phyloP scores from a whole-genome alignment of 257 asterid species.

The Schizonepeta tenuifolia region DNA sequence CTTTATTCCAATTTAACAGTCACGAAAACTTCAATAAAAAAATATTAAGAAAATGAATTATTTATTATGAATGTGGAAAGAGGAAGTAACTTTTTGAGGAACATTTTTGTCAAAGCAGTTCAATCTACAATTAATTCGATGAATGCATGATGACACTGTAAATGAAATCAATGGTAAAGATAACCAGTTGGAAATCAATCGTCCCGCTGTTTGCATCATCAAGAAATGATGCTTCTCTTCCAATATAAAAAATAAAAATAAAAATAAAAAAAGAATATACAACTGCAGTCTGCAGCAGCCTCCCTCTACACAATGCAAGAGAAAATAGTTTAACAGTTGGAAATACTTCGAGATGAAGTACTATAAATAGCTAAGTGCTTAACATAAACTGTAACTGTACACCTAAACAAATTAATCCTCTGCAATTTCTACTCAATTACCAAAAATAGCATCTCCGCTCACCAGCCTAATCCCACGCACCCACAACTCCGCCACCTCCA shows the following conservation, averaged over 20 bases:
- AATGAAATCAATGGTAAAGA: no score
- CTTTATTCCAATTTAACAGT: no score
- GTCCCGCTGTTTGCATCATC: no score
- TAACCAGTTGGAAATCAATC: no score
- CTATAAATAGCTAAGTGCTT: constrained; percentile 7
- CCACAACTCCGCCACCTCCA: constrained; percentile 54
- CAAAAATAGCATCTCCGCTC: constrained; percentile 35
- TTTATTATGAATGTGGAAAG: no score
- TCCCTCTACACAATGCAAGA: constrained; percentile 18
- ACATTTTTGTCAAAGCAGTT: no score
- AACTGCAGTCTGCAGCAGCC: no score
- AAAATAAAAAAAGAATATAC: constrained; percentile 20
- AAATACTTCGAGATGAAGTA: constrained; percentile 51
- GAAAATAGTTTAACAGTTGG: constrained; percentile 2
- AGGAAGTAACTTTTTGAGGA: no score
- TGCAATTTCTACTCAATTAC: background rate
- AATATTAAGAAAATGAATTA: no score
- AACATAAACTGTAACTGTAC: constrained; percentile 31
- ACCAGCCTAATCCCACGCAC: constrained; percentile 45
- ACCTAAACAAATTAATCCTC: background rate
- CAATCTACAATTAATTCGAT: no score
- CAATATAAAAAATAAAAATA: background rate
- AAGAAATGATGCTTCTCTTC: background rate
- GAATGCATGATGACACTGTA: no score
- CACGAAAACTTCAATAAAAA: no score